A percentile compares a stretch with the other conserved stretches of the same genome.
phyloP scores from a whole-genome alignment of 768 basidiomycete species.

The Coprinopsis strossmayeri region DNA sequence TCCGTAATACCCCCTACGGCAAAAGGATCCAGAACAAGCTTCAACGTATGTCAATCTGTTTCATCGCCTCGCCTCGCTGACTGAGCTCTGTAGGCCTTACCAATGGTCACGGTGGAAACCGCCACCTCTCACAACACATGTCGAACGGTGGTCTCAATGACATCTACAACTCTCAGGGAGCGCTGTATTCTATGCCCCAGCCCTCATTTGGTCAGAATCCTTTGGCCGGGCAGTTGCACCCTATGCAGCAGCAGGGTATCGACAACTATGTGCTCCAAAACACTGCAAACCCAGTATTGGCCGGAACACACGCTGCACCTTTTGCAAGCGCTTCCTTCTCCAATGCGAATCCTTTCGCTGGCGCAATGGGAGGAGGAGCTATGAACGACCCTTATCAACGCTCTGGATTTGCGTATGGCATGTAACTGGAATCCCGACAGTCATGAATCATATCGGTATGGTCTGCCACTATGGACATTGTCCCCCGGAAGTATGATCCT shows the following conservation, averaged over 20 bases:
- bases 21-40: conserved; percentile 99
- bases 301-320: conserved; percentile 50
- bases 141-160: conserved; percentile 56
- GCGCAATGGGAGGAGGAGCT: conserved; percentile 44
- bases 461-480: conserved; percentile 16
- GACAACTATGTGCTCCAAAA: conserved; percentile 80
- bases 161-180: conserved; percentile 57
- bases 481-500: conserved; percentile 29
- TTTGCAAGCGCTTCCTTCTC: conserved; percentile 54
- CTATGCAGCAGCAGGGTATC: conserved; percentile 64
- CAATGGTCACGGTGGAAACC: conserved; percentile 35
- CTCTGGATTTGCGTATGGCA: conserved; percentile 69
- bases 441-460: conserved; percentile 19
- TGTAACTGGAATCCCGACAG: conserved; percentile 42
- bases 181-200: conserved; percentile 56
- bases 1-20: conserved; percentile 98
- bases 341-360: conserved; percentile 44
- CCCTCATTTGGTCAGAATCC: conserved; percentile 55
- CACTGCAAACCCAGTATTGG: conserved; percentile 56
- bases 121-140: conserved; percentile 51
- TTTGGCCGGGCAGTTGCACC: conserved; percentile 48
- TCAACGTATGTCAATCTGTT: conserved; percentile 86
- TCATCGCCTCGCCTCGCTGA: conserved; percentile 43
- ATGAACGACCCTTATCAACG: conserved; percentile 75
- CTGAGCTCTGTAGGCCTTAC: conserved; percentile 52